Percentiles rank a stretch among this genome's conserved stretches.
Conservation (phyloP, 2,329 filamentous ascomycete species). For the Ophiostoma australiae region DNA sequence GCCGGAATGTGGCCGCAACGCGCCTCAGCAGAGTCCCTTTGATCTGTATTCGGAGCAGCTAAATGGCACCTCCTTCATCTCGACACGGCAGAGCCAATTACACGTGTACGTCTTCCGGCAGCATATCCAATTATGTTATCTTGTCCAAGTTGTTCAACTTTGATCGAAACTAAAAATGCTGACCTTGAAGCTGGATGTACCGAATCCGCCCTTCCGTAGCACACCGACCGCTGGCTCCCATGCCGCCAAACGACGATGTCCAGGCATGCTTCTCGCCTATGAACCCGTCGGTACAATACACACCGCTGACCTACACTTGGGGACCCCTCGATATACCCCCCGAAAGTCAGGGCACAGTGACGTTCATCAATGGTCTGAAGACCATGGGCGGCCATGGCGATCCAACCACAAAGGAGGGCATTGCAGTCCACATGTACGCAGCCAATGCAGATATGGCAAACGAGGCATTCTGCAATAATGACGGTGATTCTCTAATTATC, state of each 20-base stretch:
- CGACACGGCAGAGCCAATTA: slow-evolving; percentile 32
- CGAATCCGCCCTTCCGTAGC: slow-evolving; percentile 22
- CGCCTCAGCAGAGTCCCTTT: slow-evolving; percentile 41
- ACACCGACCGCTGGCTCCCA: slow-evolving; percentile 14
- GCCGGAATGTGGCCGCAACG: slow-evolving; percentile 40
- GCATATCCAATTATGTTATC: not conserved
- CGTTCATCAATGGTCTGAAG: slow-evolving; percentile 46
- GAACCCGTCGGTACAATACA: slow-evolving; percentile 36
- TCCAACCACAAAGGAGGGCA: slow-evolving; percentile 44
- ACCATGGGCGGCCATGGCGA: slow-evolving; percentile 48
- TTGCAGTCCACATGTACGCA: slow-evolving; percentile 47
- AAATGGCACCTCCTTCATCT: slow-evolving; percentile 39
- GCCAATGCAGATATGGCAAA: slow-evolving; percentile 45
- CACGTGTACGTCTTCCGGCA: slow-evolving; percentile 36
- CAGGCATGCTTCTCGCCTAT: slow-evolving; percentile 44
- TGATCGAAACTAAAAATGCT: slow-evolving; percentile 23
- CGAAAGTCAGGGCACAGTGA: slow-evolving; percentile 30
- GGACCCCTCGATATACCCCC: slow-evolving; percentile 38
- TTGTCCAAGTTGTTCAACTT: not conserved
- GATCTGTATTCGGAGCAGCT: slow-evolving; percentile 46
- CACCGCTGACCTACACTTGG: slow-evolving; percentile 45
- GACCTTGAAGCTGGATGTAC: slow-evolving; percentile 18
- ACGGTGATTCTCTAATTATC: slow-evolving; percentile 63
- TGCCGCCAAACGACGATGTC: slow-evolving; percentile 29
- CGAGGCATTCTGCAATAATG: slow-evolving; percentile 50